Evolutionary conservation across 371 early-diverging fungal species (phyloP).

Genomic region (Mucor velutinosus): DNA sequence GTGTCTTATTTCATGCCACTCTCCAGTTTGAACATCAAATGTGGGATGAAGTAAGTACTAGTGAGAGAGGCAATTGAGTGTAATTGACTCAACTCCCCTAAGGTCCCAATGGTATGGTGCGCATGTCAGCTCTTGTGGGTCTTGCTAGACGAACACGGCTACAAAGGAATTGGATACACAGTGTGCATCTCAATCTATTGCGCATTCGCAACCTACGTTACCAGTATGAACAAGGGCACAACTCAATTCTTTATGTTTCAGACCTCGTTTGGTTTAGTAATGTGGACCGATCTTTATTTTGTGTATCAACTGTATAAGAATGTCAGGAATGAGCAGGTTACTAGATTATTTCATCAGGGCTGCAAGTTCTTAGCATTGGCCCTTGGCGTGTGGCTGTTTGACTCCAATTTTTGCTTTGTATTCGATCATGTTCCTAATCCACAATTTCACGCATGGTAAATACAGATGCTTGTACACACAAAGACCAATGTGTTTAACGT

Average conservation of each 20-base stretch:
- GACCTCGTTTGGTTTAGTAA: slow-evolving; percentile 44
- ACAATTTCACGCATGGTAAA: slow-evolving; percentile 26
- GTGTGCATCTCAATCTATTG: slow-evolving; percentile 33
- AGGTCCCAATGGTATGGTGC: slow-evolving; percentile 44
- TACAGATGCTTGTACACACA: no score
- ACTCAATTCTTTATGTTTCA: slow-evolving; percentile 49
- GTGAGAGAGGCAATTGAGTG: not conserved
- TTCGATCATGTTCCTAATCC: slow-evolving; percentile 38
- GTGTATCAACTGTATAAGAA: slow-evolving; percentile 38
- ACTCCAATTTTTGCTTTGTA: slow-evolving; percentile 40
- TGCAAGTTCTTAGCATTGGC: slow-evolving; percentile 29
- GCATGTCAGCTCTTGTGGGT: slow-evolving; percentile 45
- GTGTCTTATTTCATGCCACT: slow-evolving; percentile 15
- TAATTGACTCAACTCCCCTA: not conserved
- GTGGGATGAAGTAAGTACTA: slow-evolving; percentile 47
- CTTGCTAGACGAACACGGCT: slow-evolving; percentile 36
- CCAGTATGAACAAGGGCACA: slow-evolving; percentile 40
- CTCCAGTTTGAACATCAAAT: slow-evolving; percentile 32
- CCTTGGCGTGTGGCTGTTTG: slow-evolving; percentile 43
- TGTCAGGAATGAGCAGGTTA: slow-evolving; percentile 23
- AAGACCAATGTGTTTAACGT: not conserved
- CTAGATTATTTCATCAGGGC: slow-evolving; percentile 33
- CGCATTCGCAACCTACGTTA: slow-evolving; percentile 39
- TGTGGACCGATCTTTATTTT: slow-evolving; percentile 48
- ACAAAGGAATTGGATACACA: slow-evolving; percentile 13